A percentile compares a stretch with the other conserved stretches of the same genome.
phyloP scores from a whole-genome alignment of 2,329 filamentous ascomycete species.

The Nakataea oryzae region DNA sequence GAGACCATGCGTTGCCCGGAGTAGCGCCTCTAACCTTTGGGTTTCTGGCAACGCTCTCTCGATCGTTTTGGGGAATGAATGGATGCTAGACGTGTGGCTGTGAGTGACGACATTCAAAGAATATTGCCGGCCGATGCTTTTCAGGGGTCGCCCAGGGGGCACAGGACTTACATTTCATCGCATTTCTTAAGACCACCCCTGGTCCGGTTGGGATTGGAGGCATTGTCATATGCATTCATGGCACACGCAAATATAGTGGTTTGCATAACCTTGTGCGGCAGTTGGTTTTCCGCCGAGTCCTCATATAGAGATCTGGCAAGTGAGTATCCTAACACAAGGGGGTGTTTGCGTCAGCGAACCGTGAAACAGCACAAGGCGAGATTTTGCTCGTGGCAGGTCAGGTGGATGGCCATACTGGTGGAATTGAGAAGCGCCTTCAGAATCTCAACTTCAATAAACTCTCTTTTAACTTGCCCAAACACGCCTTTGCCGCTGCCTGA shows the following conservation, averaged over 20 bases:
- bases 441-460: conserved; percentile 59
- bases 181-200: conserved; percentile 70
- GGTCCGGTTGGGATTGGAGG: conserved; percentile 68
- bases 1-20: conserved; percentile 64
- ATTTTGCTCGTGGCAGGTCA: background rate
- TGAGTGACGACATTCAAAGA: background rate
- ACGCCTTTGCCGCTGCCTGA: conserved; percentile 30
- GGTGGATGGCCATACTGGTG: conserved; percentile 28
- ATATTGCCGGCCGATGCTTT: background rate
- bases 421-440: conserved; percentile 56
- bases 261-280: conserved; percentile 41
- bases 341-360: conserved; percentile 9
- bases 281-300: conserved; percentile 33
- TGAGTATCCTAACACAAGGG: conserved; percentile 38
- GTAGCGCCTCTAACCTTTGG: conserved; percentile 49
- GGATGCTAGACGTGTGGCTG: conserved; percentile 33
- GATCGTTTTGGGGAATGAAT: conserved; percentile 52
- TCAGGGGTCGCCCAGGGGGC: background rate
- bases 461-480: conserved; percentile 47
- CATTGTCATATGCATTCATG: conserved; percentile 67
- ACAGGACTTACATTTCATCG: conserved; percentile 53
- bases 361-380: background rate
- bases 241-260: conserved; percentile 52
- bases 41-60: conserved; percentile 36
- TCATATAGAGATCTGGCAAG: conserved; percentile 55